phyloP scores from a whole-genome alignment of 1,139 yeast species.

The Kluyveromyces sp. region DNA sequence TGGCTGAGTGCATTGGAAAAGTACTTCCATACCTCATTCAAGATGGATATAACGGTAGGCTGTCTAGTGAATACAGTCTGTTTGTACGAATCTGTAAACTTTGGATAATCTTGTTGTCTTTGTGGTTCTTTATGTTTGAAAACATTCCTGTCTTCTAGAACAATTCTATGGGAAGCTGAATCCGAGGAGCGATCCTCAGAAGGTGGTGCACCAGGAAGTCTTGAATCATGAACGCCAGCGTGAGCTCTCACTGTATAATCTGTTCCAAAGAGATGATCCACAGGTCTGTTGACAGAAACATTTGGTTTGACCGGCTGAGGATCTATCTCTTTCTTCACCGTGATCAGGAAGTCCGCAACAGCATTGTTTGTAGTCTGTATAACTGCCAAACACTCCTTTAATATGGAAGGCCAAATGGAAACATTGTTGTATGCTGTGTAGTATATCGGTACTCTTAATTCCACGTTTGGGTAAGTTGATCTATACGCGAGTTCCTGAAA shows the following conservation, averaged over 20 bases:
- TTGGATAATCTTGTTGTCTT: conserved; percentile 7
- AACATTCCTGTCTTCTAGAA: conserved; percentile 21
- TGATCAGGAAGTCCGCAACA: conserved; percentile 23
- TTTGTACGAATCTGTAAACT: conserved; percentile 15
- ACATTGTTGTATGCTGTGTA: conserved; percentile 42
- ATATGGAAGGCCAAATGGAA: conserved; percentile 49
- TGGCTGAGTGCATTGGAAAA: conserved; percentile 11
- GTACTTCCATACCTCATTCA: conserved; percentile 13
- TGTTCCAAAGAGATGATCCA: conserved; percentile 25
- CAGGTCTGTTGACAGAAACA: conserved; percentile 1
- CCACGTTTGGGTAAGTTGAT: conserved; percentile 44
- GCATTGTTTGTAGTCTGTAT: conserved; percentile 33
- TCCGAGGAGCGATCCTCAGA: conserved; percentile 5
- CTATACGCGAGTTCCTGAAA: conserved; percentile 65
- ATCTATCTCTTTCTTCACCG: conserved; percentile 14
- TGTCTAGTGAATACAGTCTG: conserved; percentile 28
- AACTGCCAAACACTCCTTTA: conserved; percentile 53
- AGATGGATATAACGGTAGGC: conserved; percentile 18
- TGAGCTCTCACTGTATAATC: conserved; percentile 14
- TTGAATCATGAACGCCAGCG: conserved; percentile 1
- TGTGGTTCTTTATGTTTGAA: conserved; percentile 13
- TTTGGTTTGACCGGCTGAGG: conserved; percentile 8
- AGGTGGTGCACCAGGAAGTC: conserved; percentile 15
- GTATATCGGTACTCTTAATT: conserved; percentile 49
- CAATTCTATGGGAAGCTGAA: conserved; percentile 17